These are phyloP conservation scores for Apocynum venetum DNA, from an alignment of 257 asterid species.

Conservation along the genomic window DNA sequence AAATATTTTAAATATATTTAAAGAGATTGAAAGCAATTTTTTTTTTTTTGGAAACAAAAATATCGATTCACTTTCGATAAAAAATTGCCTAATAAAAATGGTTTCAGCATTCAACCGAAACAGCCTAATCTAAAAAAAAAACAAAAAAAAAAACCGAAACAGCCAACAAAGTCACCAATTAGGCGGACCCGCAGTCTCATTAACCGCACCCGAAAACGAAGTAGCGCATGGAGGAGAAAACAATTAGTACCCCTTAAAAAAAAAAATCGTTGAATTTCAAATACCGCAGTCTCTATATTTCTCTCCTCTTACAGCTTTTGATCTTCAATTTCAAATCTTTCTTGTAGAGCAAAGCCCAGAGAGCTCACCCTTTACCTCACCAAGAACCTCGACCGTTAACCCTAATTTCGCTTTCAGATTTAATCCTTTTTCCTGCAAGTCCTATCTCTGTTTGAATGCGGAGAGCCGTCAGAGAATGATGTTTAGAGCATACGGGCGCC, in stretches of 20 bases:
- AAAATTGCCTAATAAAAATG: no score
- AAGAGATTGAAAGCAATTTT: no score
- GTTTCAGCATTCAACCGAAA: no score
- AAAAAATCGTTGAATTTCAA: no score
- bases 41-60: no score
- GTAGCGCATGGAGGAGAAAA: no score
- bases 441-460: slow-evolving; percentile 3
- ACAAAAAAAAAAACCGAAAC: no score
- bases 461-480: slow-evolving; percentile 30
- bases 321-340: slow-evolving; percentile 26
- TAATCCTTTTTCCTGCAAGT: slow-evolving; percentile 1
- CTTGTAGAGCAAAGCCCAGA: background rate
- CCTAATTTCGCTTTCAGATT: slow-evolving; percentile 12
- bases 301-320: slow-evolving; percentile 7
- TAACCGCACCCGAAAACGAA: no score
- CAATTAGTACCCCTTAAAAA: no score
- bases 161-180: background rate
- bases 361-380: background rate
- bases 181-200: background rate
- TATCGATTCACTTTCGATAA: no score
- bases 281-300: background rate
- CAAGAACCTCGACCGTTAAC: slow-evolving; percentile 6
- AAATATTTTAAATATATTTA: no score
- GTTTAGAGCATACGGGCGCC: slow-evolving; percentile 58
- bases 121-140: no score